Conservation (phyloP, 148 eudicot genomes). For the Rhododendron griersonianum region DNA sequence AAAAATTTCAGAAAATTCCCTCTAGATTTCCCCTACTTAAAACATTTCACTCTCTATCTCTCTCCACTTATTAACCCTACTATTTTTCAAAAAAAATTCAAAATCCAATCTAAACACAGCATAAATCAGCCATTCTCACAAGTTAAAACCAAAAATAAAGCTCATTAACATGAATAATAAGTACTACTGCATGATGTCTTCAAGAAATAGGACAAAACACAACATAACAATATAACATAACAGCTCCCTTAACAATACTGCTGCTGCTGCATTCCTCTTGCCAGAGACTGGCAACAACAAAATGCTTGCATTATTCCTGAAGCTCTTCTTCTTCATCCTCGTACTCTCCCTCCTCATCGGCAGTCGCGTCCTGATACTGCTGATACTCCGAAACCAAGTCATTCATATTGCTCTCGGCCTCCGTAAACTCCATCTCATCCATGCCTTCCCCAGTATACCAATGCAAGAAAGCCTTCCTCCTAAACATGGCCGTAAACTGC, state of each 20-base stretch:
- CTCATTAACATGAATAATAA: background rate
- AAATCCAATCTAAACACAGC: no score
- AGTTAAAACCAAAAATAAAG: no score
- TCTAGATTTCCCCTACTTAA: no score
- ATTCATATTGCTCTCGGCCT: constrained; percentile 17
- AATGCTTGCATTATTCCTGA: background rate
- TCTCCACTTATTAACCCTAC: no score
- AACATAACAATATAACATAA: background rate
- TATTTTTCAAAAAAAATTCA: no score
- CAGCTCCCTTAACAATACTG: background rate
- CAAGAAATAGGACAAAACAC: background rate
- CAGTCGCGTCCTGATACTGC: constrained; percentile 34
- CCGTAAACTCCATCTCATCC: background rate
- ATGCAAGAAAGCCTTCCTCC: constrained; percentile 6
- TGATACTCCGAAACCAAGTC: constrained; percentile 33
- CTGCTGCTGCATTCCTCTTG: background rate
- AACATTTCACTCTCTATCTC: no score
- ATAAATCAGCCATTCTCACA: background rate
- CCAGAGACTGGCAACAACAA: constrained; percentile 21
- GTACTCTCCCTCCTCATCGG: constrained; percentile 31
- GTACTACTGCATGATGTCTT: background rate
- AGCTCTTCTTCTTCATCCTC: constrained; percentile 24
- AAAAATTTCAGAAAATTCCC: no score
- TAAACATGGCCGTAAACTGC: background rate
- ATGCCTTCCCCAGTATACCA: background rate